phyloP scores from a whole-genome alignment of 805 yeast genomes.

The Starmerella bombi region DNA sequence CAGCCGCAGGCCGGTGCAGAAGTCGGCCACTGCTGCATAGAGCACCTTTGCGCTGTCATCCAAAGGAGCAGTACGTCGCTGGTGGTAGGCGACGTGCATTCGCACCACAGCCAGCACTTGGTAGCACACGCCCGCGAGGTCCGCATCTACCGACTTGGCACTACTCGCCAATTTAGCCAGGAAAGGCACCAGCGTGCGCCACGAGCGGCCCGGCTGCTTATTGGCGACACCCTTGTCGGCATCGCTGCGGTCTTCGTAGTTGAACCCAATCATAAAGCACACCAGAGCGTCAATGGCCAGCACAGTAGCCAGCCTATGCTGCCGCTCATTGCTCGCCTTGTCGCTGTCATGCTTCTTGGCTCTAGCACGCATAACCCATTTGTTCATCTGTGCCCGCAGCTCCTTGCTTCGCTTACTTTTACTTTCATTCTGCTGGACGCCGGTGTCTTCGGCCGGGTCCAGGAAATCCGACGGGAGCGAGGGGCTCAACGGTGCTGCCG shows the following conservation, averaged over 20 bases:
- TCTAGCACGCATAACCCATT: constrained; percentile 31
- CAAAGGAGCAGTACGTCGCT: constrained; percentile 4
- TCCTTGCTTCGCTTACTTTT: neutral
- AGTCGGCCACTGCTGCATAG: constrained; percentile 20
- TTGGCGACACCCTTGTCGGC: constrained; percentile 1
- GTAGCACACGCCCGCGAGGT: constrained; percentile 24
- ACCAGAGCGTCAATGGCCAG: constrained; percentile 31
- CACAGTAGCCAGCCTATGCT: constrained; percentile 27
- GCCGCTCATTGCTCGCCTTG: constrained; percentile 21
- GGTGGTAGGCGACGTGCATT: constrained; percentile 18
- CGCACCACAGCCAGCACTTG: constrained; percentile 26
- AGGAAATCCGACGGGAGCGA: constrained; percentile 29
- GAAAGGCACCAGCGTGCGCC: constrained; percentile 30
- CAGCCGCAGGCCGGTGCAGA: constrained; percentile 22
- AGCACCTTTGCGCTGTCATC: constrained; percentile 8
- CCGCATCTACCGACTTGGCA: constrained; percentile 20
- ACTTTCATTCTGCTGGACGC: neutral
- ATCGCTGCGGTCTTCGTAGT: constrained; percentile 30
- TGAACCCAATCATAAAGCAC: constrained; percentile 30
- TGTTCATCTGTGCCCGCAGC: constrained; percentile 22
- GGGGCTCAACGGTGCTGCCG: constrained; percentile 29
- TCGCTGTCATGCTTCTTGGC: constrained; percentile 32
- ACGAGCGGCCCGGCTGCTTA: constrained; percentile 23
- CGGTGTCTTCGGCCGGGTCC: constrained; percentile 1
- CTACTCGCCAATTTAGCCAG: constrained; percentile 22